Evolutionary conservation across 1,284 basidiomycete genomes (phyloP).

Genomic region (Apiotrichum gracile): DNA sequence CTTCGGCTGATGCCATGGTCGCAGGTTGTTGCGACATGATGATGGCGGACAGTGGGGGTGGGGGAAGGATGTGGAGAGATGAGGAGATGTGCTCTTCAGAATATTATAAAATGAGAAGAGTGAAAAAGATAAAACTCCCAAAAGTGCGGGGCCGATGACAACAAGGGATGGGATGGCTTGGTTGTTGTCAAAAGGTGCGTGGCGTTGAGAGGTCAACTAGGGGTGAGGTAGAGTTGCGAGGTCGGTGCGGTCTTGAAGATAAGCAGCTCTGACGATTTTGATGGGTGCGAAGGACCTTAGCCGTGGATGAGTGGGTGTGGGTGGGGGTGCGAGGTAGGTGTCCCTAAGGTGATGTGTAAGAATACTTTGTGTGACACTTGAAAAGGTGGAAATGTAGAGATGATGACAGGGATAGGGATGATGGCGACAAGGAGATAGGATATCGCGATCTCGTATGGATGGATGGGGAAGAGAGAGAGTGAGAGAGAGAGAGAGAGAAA

Average conservation of each 20-base stretch:
- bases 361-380: too few relatives aligned
- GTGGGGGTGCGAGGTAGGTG: too few relatives aligned
- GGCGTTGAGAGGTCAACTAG: background rate
- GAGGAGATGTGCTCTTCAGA: background rate
- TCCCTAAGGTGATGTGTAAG: too few relatives aligned
- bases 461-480: too few relatives aligned
- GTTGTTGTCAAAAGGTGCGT: background rate
- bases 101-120: background rate
- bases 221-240: background rate
- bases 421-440: too few relatives aligned
- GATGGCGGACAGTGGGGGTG: background rate
- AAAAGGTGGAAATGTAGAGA: too few relatives aligned
- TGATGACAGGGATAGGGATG: too few relatives aligned
- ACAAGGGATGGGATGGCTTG: background rate
- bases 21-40: slow-evolving; percentile 7
- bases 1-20: slow-evolving; percentile 10
- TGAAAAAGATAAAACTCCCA: too few relatives aligned
- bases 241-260: background rate
- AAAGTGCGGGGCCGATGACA: slow-evolving; percentile 1
- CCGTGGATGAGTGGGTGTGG: background rate
- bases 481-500: too few relatives aligned
- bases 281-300: background rate
- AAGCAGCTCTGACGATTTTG: background rate
- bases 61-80: background rate
- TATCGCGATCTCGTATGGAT: too few relatives aligned